Conservation (phyloP, 306 rosid genomes). For the Prinsepia uniflora region DNA sequence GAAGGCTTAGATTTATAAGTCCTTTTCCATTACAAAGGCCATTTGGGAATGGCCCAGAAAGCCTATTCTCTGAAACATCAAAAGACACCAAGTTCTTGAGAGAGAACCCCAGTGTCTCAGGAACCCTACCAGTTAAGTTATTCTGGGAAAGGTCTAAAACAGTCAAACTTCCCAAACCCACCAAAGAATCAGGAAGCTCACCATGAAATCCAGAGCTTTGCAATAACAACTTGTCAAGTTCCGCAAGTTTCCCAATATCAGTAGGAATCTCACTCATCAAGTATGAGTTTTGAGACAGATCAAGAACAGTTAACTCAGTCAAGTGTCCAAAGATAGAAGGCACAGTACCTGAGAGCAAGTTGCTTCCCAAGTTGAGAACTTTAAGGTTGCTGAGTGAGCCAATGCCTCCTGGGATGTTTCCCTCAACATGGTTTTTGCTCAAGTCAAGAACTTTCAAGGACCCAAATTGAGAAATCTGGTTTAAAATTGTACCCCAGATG, state of each 20-base stretch:
- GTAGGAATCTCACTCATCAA: constrained; percentile 77
- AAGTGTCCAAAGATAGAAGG: constrained; percentile 60
- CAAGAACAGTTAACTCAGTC: constrained; percentile 66
- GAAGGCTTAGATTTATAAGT: constrained; percentile 59
- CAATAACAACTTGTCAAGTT: constrained; percentile 55
- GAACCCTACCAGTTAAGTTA: constrained; percentile 68
- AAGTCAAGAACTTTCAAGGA: constrained; percentile 70
- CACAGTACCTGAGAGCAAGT: constrained; percentile 70
- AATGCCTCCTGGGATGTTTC: constrained; percentile 64
- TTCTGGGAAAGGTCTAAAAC: constrained; percentile 80
- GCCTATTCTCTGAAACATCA: constrained; percentile 82
- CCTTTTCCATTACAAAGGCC: constrained; percentile 59
- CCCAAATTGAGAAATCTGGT: constrained; percentile 74
- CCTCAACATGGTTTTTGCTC: constrained; percentile 71
- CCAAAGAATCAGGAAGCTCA: constrained; percentile 60
- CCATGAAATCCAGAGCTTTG: constrained; percentile 89
- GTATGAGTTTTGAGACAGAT: constrained; percentile 74
- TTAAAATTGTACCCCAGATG: constrained; percentile 88
- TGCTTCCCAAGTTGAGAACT: constrained; percentile 64
- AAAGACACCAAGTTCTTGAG: constrained; percentile 72
- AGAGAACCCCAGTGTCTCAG: constrained; percentile 52
- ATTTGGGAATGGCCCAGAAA: constrained; percentile 68
- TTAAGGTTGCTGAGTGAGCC: constrained; percentile 57
- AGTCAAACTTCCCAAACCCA: constrained; percentile 50
- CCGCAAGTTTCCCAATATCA: constrained; percentile 62